Conservation (phyloP, 139 green algal genomes). For the Penium margaritaceum region DNA sequence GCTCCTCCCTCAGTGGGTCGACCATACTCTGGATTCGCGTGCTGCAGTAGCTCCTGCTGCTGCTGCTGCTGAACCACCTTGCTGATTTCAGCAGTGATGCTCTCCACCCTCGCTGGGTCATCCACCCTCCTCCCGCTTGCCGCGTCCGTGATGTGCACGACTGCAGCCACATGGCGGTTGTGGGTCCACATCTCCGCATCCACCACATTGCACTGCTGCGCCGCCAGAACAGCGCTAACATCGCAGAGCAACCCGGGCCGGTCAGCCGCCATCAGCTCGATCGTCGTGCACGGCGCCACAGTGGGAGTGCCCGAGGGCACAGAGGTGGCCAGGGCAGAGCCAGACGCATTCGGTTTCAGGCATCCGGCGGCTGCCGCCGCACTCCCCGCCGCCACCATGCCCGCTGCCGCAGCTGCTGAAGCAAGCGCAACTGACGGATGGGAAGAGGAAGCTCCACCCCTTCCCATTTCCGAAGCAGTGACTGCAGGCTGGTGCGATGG, state of each 20-base stretch:
- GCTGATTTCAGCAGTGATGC: slow-evolving; percentile 3
- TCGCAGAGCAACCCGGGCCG: slow-evolving; percentile 68
- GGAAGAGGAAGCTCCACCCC: too few species aligned
- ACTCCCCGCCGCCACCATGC: not conserved
- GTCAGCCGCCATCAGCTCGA: slow-evolving; percentile 77
- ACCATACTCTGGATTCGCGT: too few species aligned
- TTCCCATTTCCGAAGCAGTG: too few species aligned
- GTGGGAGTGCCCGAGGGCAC: not conserved
- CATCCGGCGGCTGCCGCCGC: not conserved
- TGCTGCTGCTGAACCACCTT: too few species aligned
- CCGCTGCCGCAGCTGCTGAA: not conserved
- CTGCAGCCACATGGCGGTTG: slow-evolving; percentile 12
- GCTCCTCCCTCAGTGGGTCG: too few species aligned
- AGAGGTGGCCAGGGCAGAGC: slow-evolving; percentile 29
- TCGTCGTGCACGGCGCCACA: slow-evolving; percentile 49
- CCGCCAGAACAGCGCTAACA: slow-evolving; percentile 68
- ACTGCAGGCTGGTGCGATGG: too few species aligned
- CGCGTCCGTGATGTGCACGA: slow-evolving; percentile 26
- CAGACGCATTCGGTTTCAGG: slow-evolving; percentile 16
- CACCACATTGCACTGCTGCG: slow-evolving; percentile 74
- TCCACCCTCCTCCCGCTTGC: not conserved
- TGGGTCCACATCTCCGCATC: slow-evolving; percentile 61
- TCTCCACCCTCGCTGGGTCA: not conserved
- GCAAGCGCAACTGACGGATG: not conserved
- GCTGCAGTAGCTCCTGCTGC: too few species aligned